Evolutionary conservation across 257 asterid genomes (phyloP).

Genomic region (Oldenlandia corymbosa): DNA sequence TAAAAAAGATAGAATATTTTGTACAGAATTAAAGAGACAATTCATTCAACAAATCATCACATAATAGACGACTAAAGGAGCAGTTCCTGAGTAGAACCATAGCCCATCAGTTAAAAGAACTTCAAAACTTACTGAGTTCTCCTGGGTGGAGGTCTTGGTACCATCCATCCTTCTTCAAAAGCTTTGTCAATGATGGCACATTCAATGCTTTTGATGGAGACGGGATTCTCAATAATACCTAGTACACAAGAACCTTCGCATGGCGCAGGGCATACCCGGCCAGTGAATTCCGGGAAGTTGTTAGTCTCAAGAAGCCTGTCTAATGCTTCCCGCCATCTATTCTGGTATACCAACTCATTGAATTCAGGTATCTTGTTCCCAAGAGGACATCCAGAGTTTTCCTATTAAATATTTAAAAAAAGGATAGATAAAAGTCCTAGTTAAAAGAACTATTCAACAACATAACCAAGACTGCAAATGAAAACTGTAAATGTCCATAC

Average conservation of each 20-base stretch:
- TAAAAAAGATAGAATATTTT: no score
- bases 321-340: conserved; percentile 98
- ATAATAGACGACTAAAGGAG: neutral
- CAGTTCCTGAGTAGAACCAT: neutral
- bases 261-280: conserved; percentile 99
- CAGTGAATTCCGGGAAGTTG: conserved; percentile 98
- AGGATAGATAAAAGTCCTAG: neutral
- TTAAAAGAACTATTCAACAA: neutral
- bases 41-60: no score
- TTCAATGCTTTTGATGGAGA: conserved; percentile 88
- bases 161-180: conserved; percentile 97
- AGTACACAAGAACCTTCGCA: conserved; percentile 99
- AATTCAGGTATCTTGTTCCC: conserved; percentile 99
- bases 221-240: conserved; percentile 97
- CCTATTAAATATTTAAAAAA: conserved; percentile 39
- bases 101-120: neutral
- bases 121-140: conserved; percentile 65
- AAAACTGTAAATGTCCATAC: neutral
- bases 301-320: conserved; percentile 97
- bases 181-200: conserved; percentile 96
- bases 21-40: no score
- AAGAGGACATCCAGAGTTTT: conserved; percentile 97
- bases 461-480: neutral
- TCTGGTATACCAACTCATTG: conserved; percentile 94
- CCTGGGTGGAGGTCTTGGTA: conserved; percentile 85